Evolutionary conservation across 1,284 basidiomycete genomes (phyloP).

Genomic region (Fomitopsis schrenkii): DNA sequence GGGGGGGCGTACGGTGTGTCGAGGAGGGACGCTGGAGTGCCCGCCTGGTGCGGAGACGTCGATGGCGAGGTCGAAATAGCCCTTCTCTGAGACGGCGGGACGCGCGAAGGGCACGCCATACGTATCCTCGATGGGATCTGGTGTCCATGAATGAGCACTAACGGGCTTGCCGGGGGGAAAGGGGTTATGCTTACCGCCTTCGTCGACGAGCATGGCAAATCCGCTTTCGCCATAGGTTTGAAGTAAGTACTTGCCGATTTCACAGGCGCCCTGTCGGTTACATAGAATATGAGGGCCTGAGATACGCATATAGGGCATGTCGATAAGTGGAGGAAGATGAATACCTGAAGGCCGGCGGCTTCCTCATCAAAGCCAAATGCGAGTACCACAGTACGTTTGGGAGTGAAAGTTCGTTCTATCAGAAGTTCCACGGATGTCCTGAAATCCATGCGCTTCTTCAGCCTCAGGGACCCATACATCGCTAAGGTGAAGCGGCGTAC

Average conservation of each 20-base stretch:
- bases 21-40: slow-evolving; percentile 60
- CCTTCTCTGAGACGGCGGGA: slow-evolving; percentile 62
- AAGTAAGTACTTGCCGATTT: slow-evolving; percentile 42
- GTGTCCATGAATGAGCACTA: not conserved
- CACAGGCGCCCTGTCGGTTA: slow-evolving; percentile 40
- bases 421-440: slow-evolving; percentile 44
- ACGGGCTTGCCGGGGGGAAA: not conserved
- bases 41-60: slow-evolving; percentile 56
- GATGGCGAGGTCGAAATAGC: slow-evolving; percentile 48
- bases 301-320: not conserved
- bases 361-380: slow-evolving; percentile 74
- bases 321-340: slow-evolving; percentile 8
- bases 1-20: slow-evolving; percentile 39
- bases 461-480: not conserved
- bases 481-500: slow-evolving; percentile 23
- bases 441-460: not conserved
- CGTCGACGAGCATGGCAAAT: slow-evolving; percentile 52
- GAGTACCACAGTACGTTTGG: slow-evolving; percentile 52
- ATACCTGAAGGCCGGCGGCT: slow-evolving; percentile 41
- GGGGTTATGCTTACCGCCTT: slow-evolving; percentile 32
- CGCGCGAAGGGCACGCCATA: slow-evolving; percentile 36
- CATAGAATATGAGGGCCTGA: not conserved
- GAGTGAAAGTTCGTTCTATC: slow-evolving; percentile 44
- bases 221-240: slow-evolving; percentile 46
- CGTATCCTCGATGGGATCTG: slow-evolving; percentile 29